Conservation (phyloP, 352 stramenopile genomes). For the Pythium oligandrum region DNA sequence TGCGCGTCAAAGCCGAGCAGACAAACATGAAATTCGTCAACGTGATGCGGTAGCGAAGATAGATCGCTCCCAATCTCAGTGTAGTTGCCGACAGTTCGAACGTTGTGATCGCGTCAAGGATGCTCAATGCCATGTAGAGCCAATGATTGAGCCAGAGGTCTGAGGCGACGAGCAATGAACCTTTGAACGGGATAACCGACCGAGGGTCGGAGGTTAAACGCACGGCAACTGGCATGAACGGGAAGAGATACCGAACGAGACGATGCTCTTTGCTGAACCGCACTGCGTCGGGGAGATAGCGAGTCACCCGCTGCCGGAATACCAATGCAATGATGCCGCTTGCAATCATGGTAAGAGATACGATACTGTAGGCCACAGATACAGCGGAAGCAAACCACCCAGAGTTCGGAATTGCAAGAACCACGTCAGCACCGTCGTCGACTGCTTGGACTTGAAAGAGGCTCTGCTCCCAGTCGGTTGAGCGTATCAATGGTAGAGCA, state of each 20-base stretch:
- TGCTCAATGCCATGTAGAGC: slow-evolving; percentile 55
- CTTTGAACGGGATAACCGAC: slow-evolving; percentile 44
- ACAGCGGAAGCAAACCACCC: slow-evolving; percentile 35
- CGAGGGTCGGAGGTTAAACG: slow-evolving; percentile 29
- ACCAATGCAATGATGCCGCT: slow-evolving; percentile 39
- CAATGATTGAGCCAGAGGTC: slow-evolving; percentile 70
- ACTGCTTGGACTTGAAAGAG: slow-evolving; percentile 40
- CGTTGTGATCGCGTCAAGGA: slow-evolving; percentile 41
- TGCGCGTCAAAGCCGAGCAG: slow-evolving; percentile 34
- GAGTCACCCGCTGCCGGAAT: slow-evolving; percentile 27
- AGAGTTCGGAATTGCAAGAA: slow-evolving; percentile 34
- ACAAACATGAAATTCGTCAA: slow-evolving; percentile 59
- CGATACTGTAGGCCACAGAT: slow-evolving; percentile 33
- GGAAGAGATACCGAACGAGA: slow-evolving; percentile 35
- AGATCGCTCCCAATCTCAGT: slow-evolving; percentile 43
- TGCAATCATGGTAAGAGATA: slow-evolving; percentile 38
- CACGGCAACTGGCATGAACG: slow-evolving; percentile 36
- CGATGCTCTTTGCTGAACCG: slow-evolving; percentile 25
- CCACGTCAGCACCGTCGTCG: slow-evolving; percentile 34
- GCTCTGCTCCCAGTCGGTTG: slow-evolving; percentile 33
- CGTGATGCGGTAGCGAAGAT: slow-evolving; percentile 41
- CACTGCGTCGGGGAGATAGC: slow-evolving; percentile 35
- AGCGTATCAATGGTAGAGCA: slow-evolving; percentile 32
- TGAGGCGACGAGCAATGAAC: slow-evolving; percentile 42
- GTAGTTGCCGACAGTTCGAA: slow-evolving; percentile 39